These are phyloP conservation scores for Corinectria fuckeliana DNA, from an alignment of 2,329 filamentous ascomycete genomes.

Conservation along the genomic window DNA sequence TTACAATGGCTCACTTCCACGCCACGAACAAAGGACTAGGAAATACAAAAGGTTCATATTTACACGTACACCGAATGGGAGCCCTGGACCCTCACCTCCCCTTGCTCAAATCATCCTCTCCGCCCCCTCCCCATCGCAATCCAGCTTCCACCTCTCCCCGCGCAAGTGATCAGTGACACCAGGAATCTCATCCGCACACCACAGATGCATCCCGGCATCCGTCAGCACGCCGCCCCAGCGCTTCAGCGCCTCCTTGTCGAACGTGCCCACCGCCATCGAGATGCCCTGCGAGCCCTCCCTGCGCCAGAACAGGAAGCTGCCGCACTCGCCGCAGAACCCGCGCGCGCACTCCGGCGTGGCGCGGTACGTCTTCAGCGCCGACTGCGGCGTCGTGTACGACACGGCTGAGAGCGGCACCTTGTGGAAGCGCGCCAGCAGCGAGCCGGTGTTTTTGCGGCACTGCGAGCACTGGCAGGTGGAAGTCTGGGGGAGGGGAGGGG, in stretches of 20 bases:
- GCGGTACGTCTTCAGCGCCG: conserved; percentile 48
- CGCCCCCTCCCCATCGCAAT: conserved; percentile 31
- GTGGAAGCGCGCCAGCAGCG: conserved; percentile 53
- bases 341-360: conserved; percentile 50
- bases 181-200: conserved; percentile 52
- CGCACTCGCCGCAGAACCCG: conserved; percentile 57
- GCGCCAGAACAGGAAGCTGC: conserved; percentile 57
- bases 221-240: conserved; percentile 50
- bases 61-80: background rate
- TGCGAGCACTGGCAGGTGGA: conserved; percentile 62
- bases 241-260: conserved; percentile 53
- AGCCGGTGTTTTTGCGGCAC: conserved; percentile 59
- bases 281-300: conserved; percentile 38
- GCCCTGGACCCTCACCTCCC: background rate
- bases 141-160: conserved; percentile 33
- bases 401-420: conserved; percentile 45
- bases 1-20: background rate
- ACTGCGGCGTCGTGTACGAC: conserved; percentile 40
- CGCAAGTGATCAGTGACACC: conserved; percentile 55
- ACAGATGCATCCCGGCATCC: conserved; percentile 47
- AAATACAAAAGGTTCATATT: background rate
- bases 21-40: background rate
- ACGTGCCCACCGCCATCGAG: conserved; percentile 50
- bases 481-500: conserved; percentile 38
- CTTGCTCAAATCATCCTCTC: conserved; percentile 19